These are phyloP conservation scores for Epichloe elymi DNA, from an alignment of 2,329 filamentous ascomycete species.

Conservation along the genomic window DNA sequence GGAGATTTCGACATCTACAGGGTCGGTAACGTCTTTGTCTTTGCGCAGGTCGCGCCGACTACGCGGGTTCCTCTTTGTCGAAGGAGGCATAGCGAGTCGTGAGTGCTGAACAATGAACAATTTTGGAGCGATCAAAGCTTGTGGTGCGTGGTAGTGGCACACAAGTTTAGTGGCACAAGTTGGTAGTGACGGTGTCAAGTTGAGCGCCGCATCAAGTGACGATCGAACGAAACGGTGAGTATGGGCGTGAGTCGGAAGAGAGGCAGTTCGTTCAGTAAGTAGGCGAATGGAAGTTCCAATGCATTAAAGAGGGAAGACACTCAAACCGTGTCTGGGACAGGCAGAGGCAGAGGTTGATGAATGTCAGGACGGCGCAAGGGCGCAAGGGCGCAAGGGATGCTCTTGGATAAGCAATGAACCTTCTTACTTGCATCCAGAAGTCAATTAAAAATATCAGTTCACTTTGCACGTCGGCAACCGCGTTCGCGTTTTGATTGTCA, in stretches of 20 bases:
- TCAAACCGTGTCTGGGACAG: too few relatives aligned
- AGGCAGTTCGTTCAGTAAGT: neutral
- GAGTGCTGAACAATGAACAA: neutral
- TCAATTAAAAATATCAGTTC: slow-evolving; percentile 7
- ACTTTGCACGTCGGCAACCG: slow-evolving; percentile 9
- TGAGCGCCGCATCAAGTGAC: neutral
- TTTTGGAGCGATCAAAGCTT: neutral
- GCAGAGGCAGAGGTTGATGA: neutral
- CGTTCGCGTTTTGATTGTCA: slow-evolving; percentile 17
- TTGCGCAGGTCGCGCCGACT: slow-evolving; percentile 26
- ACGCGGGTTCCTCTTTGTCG: slow-evolving; percentile 24
- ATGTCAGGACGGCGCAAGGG: neutral
- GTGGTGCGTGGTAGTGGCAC: neutral
- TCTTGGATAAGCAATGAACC: neutral
- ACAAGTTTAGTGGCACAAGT: slow-evolving; percentile 1
- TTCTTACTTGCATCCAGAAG: neutral
- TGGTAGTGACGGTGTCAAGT: neutral
- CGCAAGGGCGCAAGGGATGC: neutral
- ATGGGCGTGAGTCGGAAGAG: neutral
- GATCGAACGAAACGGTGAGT: neutral
- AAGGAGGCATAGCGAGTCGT: slow-evolving; percentile 20
- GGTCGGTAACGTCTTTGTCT: slow-evolving; percentile 20
- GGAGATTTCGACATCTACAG: slow-evolving; percentile 33
- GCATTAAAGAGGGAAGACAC: neutral
- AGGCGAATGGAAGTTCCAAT: neutral